These are phyloP conservation scores for Jimgerdemannia lactiflua DNA, from an alignment of 192 early-diverging fungal genomes.

Conservation along the genomic window DNA sequence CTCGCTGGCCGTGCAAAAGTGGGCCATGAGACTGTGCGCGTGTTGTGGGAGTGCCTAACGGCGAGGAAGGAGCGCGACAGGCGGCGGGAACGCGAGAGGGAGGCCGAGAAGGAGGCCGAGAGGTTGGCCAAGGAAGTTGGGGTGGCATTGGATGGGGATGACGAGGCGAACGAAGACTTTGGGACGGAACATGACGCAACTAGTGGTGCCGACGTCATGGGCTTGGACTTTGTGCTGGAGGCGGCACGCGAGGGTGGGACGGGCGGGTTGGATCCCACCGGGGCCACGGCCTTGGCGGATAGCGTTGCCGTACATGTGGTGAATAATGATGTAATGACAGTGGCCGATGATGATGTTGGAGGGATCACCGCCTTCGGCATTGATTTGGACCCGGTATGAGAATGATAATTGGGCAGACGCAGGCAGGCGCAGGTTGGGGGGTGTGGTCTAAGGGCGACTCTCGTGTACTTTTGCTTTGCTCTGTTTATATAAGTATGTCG, in stretches of 20 bases:
- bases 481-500: too few relatives aligned
- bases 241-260: too few relatives aligned
- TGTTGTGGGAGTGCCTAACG: not conserved
- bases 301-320: not conserved
- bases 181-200: not conserved
- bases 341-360: not conserved
- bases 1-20: slow-evolving; percentile 13
- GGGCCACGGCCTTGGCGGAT: not conserved
- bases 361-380: not conserved
- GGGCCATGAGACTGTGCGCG: not conserved
- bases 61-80: not conserved
- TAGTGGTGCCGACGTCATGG: not conserved
- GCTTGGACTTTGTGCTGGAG: not conserved
- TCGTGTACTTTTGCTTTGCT: too few relatives aligned
- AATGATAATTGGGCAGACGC: too few relatives aligned
- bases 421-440: too few relatives aligned
- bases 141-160: not conserved
- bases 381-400: not conserved
- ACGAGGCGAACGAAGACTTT: not conserved
- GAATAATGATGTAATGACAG: not conserved
- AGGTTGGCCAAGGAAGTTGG: not conserved
- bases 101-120: not conserved
- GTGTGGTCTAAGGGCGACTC: too few relatives aligned
- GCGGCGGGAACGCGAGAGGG: not conserved
- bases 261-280: not conserved